phyloP scores from a whole-genome alignment of 192 early-diverging fungal species.

The Gigaspora rosea region DNA sequence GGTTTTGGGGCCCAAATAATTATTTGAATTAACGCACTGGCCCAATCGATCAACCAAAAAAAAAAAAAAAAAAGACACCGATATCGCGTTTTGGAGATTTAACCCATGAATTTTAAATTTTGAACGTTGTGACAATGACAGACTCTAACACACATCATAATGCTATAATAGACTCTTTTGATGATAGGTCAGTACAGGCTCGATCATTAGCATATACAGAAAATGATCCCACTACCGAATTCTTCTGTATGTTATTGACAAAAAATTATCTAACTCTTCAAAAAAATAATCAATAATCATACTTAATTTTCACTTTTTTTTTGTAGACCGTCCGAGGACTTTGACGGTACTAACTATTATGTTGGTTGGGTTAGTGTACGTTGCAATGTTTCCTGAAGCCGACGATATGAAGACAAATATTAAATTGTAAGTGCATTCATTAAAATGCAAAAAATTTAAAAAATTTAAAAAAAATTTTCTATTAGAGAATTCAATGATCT shows the following conservation, averaged over 20 bases:
- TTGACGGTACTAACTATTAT: slow-evolving; percentile 54
- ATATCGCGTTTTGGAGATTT: too few relatives aligned
- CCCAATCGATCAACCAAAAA: too few relatives aligned
- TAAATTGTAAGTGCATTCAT: slow-evolving; percentile 42
- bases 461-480: too few relatives aligned
- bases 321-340: slow-evolving; percentile 56
- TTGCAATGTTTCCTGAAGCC: slow-evolving; percentile 52
- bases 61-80: too few relatives aligned
- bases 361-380: slow-evolving; percentile 55
- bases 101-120: too few relatives aligned
- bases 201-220: slow-evolving; percentile 16
- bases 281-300: not conserved
- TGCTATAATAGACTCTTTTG: slow-evolving; percentile 23
- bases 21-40: too few relatives aligned
- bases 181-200: slow-evolving; percentile 27
- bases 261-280: too few relatives aligned
- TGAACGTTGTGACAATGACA: too few relatives aligned
- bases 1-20: too few relatives aligned
- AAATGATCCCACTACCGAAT: slow-evolving; percentile 29
- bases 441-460: not conserved
- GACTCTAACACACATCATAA: not conserved
- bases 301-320: not conserved
- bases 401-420: slow-evolving; percentile 56
- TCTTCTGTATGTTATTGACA: slow-evolving; percentile 21
- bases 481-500: too few relatives aligned